phyloP scores from a whole-genome alignment of 495 filamentous ascomycete genomes.

The Daldinia caldariorum region DNA sequence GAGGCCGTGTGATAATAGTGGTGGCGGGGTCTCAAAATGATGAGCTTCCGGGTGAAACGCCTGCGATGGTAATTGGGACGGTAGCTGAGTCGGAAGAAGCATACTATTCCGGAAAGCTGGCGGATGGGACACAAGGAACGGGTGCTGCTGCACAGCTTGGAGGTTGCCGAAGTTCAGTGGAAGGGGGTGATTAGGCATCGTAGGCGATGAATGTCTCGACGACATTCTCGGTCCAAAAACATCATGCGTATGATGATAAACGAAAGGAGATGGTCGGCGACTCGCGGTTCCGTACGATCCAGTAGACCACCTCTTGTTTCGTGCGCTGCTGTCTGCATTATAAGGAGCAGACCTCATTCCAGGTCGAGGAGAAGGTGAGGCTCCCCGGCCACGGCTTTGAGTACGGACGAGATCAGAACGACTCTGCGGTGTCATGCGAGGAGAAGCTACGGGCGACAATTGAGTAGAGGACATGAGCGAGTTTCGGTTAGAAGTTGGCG shows the following conservation, averaged over 20 bases:
- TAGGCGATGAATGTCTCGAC: constrained; percentile 64
- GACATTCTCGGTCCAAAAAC: constrained; percentile 60
- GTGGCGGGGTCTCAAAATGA: constrained; percentile 62
- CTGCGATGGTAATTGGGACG: constrained; percentile 59
- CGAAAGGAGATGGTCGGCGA: constrained; percentile 64
- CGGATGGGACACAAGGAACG: constrained; percentile 60
- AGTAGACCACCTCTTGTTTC: constrained; percentile 78
- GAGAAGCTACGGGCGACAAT: constrained; percentile 67
- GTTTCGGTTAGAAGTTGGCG: constrained; percentile 65
- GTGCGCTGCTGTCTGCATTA: constrained; percentile 62
- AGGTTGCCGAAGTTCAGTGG: constrained; percentile 64
- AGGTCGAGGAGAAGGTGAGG: constrained; percentile 72
- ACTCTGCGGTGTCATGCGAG: constrained; percentile 66
- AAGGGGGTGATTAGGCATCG: constrained; percentile 61
- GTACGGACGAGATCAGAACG: constrained; percentile 65
- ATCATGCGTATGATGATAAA: constrained; percentile 63
- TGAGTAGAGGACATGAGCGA: constrained; percentile 68
- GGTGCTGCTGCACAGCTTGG: constrained; percentile 63
- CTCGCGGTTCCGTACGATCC: constrained; percentile 67
- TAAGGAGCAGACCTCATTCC: constrained; percentile 72
- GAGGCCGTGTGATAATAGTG: constrained; percentile 69
- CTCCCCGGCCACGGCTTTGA: constrained; percentile 67
- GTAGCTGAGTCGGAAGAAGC: constrained; percentile 55
- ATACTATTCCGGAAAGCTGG: constrained; percentile 58
- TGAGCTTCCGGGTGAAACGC: constrained; percentile 58